phyloP scores from a whole-genome alignment of 306 rosid genomes.

The Alnus glutinosa region DNA sequence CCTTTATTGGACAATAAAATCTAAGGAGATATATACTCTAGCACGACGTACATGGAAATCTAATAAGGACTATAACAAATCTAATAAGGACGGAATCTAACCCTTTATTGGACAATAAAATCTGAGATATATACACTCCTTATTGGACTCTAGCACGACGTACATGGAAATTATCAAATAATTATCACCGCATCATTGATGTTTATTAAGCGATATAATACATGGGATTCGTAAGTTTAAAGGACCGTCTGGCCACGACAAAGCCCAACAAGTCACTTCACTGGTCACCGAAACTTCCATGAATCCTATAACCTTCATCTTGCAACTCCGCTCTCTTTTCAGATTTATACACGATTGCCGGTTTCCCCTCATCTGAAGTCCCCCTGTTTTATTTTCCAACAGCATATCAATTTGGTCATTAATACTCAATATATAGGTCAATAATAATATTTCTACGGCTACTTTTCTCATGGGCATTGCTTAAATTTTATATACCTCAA shows the following conservation, averaged over 20 bases:
- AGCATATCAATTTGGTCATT: not conserved
- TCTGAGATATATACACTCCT: too few relatives aligned
- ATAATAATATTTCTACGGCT: not conserved
- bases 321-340: constrained; percentile 72
- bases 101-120: too few relatives aligned
- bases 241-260: constrained; percentile 63
- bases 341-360: constrained; percentile 67
- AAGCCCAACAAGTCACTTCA: constrained; percentile 88
- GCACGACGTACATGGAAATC: too few relatives aligned
- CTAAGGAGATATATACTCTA: too few relatives aligned
- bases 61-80: too few relatives aligned
- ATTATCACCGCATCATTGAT: too few relatives aligned
- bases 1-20: too few relatives aligned
- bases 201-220: constrained; percentile 53
- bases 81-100: too few relatives aligned
- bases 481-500: constrained; percentile 49
- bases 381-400: constrained; percentile 48
- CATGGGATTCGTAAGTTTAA: constrained; percentile 92
- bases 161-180: too few relatives aligned
- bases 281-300: constrained; percentile 87
- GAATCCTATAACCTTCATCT: constrained; percentile 62
- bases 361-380: constrained; percentile 60
- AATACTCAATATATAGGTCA: not conserved
- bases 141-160: too few relatives aligned
- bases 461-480: too few relatives aligned